A percentile compares a stretch with the other conserved stretches of the same genome.
Evolutionary conservation across 176 grass and related monocot species (phyloP).

Genomic region (Oropetium thomaeum): DNA sequence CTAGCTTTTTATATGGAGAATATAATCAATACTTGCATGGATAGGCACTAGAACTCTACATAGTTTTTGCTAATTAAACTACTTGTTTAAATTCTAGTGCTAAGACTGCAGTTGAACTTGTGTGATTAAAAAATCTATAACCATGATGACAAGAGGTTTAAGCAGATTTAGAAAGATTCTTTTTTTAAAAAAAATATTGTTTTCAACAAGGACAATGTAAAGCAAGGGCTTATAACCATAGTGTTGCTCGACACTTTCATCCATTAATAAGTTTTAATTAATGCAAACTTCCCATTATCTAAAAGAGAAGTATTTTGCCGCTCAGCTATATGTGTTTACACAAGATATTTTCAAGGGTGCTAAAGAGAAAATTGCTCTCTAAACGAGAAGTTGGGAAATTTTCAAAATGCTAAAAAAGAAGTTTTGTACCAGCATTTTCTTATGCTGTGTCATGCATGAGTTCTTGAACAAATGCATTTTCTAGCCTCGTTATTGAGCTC

Average conservation of each 20-base stretch:
- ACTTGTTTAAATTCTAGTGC: neutral
- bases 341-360: neutral
- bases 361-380: too few relatives aligned
- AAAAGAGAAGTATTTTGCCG: too few relatives aligned
- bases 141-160: neutral
- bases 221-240: neutral
- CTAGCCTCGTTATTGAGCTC: constrained; percentile 26
- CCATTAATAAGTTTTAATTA: too few relatives aligned
- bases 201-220: neutral
- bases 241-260: neutral
- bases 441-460: constrained; percentile 12
- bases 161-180: neutral
- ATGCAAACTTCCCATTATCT: too few relatives aligned
- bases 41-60: constrained; percentile 7
- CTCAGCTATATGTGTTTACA: neutral
- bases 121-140: neutral
- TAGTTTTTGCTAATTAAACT: constrained; percentile 5
- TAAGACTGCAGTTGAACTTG: neutral
- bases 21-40: constrained; percentile 27
- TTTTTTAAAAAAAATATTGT: neutral
- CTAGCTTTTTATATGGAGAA: constrained; percentile 32
- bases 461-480: neutral
- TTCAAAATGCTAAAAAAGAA: too few relatives aligned
- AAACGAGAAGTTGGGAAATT: too few relatives aligned
- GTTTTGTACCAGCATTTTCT: too few relatives aligned